phyloP scores from a whole-genome alignment of 495 filamentous ascomycete species.

The Talaromyces ruber region DNA sequence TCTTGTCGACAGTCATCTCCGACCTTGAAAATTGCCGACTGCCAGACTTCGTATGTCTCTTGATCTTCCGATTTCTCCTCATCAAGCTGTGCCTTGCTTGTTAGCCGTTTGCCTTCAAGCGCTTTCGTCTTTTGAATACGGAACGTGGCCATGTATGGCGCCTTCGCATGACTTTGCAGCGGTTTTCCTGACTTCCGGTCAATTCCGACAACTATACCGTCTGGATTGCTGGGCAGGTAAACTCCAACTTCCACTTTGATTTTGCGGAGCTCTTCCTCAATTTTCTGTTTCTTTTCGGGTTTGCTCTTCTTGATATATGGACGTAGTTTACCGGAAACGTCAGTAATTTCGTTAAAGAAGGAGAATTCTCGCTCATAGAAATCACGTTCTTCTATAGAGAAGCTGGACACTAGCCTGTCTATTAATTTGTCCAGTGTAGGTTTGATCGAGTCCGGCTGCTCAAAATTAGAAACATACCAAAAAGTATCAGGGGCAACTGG shows the following conservation, averaged over 20 bases:
- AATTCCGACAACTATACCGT: conserved; percentile 93
- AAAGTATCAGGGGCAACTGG: neutral
- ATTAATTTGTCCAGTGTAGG: conserved; percentile 88
- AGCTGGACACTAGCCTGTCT: conserved; percentile 71
- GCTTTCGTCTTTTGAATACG: conserved; percentile 74
- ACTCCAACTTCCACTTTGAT: conserved; percentile 95
- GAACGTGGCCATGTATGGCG: conserved; percentile 98
- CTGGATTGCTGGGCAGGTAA: conserved; percentile 93
- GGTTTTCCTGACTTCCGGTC: conserved; percentile 97
- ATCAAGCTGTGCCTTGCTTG: neutral
- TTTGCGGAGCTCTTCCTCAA: conserved; percentile 94
- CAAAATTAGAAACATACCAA: conserved; percentile 15
- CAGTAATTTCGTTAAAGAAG: conserved; percentile 97
- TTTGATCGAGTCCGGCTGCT: conserved; percentile 82
- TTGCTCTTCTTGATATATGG: conserved; percentile 90
- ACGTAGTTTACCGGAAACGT: conserved; percentile 87
- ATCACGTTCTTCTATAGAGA: conserved; percentile 62
- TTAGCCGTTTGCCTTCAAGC: conserved; percentile 13
- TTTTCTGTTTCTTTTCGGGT: conserved; percentile 96
- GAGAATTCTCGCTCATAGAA: conserved; percentile 96
- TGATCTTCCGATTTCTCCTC: conserved; percentile 20
- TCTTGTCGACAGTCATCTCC: conserved; percentile 98
- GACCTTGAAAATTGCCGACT: conserved; percentile 99
- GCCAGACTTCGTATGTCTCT: conserved; percentile 83
- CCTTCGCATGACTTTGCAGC: conserved; percentile 93